phyloP scores from a whole-genome alignment of 2,329 filamentous ascomycete genomes.

The Exophiala sp. region DNA sequence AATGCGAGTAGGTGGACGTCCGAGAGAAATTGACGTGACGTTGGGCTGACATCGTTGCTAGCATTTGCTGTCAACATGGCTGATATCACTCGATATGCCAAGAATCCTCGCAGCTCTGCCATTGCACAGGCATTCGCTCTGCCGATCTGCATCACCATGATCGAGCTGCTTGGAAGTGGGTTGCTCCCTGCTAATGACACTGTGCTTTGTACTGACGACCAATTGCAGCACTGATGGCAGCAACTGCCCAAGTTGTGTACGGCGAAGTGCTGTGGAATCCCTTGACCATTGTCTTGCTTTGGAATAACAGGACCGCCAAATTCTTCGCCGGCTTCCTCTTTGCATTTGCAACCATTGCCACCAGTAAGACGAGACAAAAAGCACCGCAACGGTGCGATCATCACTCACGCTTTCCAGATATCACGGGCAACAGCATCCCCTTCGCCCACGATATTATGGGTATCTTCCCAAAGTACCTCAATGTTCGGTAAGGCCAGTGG shows the following conservation, averaged over 20 bases:
- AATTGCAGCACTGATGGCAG: constrained; percentile 32
- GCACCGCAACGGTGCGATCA: no score
- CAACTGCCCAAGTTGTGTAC: constrained; percentile 33
- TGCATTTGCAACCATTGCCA: constrained; percentile 27
- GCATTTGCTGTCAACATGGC: constrained; percentile 39
- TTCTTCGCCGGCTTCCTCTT: constrained; percentile 32
- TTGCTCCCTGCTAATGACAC: not conserved
- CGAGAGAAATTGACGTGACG: not conserved
- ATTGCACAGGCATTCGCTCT: constrained; percentile 43
- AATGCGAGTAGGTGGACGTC: constrained; percentile 4
- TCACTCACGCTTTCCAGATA: not conserved
- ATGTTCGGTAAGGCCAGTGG: constrained; percentile 12
- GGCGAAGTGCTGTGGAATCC: constrained; percentile 34
- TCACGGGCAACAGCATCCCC: constrained; percentile 23
- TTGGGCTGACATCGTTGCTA: constrained; percentile 19
- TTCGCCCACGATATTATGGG: constrained; percentile 25
- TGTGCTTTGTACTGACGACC: constrained; percentile 3
- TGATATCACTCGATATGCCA: constrained; percentile 35
- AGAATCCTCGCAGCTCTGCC: constrained; percentile 29
- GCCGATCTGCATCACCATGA: constrained; percentile 39
- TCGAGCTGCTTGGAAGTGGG: not conserved
- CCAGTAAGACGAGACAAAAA: not conserved
- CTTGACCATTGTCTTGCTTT: constrained; percentile 29
- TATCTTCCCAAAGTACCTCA: constrained; percentile 21
- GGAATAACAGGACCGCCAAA: constrained; percentile 30